A percentile compares a stretch with the other conserved stretches of the same genome.
Evolutionary conservation across 2,329 filamentous ascomycete species (phyloP).

Genomic region (Chaetomium sp.): DNA sequence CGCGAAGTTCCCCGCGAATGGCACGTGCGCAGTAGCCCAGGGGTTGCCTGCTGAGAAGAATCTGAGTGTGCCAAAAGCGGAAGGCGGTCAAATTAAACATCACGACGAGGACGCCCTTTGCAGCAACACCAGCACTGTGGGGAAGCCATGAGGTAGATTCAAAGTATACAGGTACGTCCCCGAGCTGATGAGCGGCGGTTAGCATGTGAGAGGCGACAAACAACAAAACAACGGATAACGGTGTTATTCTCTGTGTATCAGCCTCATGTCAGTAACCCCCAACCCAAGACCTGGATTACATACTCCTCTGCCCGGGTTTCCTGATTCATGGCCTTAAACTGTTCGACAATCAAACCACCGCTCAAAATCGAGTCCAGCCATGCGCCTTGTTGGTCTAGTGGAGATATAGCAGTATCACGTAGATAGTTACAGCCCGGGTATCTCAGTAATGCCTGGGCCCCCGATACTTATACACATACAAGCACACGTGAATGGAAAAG

Average conservation of each 20-base stretch:
- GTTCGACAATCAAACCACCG: no score
- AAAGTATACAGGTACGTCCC: no score
- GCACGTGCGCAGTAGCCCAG: slow-evolving; percentile 15
- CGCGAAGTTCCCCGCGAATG: slow-evolving; percentile 14
- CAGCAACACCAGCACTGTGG: no score
- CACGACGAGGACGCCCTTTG: neutral
- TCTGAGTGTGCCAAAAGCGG: neutral
- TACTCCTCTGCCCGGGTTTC: no score
- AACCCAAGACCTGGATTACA: no score
- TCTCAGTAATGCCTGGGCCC: neutral
- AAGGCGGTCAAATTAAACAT: neutral
- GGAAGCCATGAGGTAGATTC: no score
- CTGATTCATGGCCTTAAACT: no score
- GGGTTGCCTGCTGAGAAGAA: slow-evolving; percentile 8
- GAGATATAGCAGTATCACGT: neutral
- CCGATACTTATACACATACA: neutral
- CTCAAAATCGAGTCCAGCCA: no score
- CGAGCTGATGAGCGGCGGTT: neutral
- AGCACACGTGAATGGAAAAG: neutral
- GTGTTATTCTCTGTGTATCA: neutral
- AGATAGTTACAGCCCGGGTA: neutral
- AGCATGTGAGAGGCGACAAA: neutral
- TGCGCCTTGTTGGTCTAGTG: neutral
- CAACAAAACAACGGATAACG: neutral
- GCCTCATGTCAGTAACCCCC: no score